These are phyloP conservation scores for Centella asiatica DNA, from an alignment of 129 eudicot species.

Conservation along the genomic window DNA sequence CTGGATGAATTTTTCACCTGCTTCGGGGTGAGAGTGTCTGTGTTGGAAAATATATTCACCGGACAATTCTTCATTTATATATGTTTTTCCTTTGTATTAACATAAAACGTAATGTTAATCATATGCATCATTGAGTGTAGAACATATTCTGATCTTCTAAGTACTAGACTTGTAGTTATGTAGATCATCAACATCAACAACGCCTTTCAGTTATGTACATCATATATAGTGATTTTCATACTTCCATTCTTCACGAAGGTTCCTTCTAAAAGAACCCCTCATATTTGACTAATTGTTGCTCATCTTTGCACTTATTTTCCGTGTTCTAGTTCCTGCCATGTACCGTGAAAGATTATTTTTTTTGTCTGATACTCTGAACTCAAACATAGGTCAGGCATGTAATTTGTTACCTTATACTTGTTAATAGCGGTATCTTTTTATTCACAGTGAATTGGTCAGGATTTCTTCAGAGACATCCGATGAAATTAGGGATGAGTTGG, in stretches of 20 bases:
- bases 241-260: neutral
- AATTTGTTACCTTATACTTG: conserved; percentile 3
- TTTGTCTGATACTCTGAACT: neutral
- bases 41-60: too few species aligned
- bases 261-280: neutral
- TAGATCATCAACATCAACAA: neutral
- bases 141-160: too few species aligned
- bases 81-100: too few species aligned
- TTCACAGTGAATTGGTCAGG: conserved; percentile 41
- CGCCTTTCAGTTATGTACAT: too few species aligned
- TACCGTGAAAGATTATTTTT: neutral
- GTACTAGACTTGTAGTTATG: neutral
- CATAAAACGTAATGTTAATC: too few species aligned
- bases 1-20: too few species aligned
- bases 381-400: neutral
- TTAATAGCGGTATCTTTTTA: conserved; percentile 7
- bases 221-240: neutral
- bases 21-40: too few species aligned
- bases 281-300: neutral
- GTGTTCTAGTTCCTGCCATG: neutral
- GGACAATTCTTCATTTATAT: too few species aligned
- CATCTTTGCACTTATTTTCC: neutral
- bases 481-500: conserved; percentile 14
- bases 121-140: neutral
- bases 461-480: conserved; percentile 19